These are phyloP conservation scores for Cyberlindnera samutprakarnensis DNA, from an alignment of 805 yeast genomes.

Conservation along the genomic window DNA sequence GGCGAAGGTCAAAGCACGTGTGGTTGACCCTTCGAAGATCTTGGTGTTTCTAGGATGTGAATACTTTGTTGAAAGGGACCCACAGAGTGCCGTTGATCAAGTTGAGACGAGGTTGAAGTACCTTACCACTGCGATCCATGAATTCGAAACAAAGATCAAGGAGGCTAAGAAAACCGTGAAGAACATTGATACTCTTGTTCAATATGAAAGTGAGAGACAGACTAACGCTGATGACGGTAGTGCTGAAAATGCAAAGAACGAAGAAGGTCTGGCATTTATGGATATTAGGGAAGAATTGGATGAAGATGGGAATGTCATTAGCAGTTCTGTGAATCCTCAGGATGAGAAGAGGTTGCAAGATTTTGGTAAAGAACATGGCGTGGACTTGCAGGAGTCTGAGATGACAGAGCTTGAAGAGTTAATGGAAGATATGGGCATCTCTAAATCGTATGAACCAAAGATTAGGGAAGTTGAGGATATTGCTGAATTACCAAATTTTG, in stretches of 20 bases:
- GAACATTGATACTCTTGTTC: constrained; percentile 23
- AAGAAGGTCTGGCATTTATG: constrained; percentile 57
- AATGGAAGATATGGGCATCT: constrained; percentile 20
- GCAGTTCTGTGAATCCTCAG: constrained; percentile 35
- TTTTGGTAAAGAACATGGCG: constrained; percentile 15
- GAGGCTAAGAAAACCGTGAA: constrained; percentile 30
- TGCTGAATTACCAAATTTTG: not conserved
- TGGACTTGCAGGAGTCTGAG: constrained; percentile 4
- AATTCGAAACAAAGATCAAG: constrained; percentile 30
- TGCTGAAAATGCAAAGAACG: constrained; percentile 20
- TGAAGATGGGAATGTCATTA: constrained; percentile 68
- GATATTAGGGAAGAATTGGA: constrained; percentile 82
- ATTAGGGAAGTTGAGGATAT: constrained; percentile 1
- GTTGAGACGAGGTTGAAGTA: constrained; percentile 22
- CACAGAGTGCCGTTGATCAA: constrained; percentile 24
- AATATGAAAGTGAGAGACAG: constrained; percentile 4
- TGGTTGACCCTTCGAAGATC: constrained; percentile 17
- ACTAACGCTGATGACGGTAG: constrained; percentile 1
- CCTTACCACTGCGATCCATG: constrained; percentile 31
- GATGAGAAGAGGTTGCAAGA: constrained; percentile 18
- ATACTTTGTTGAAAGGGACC: constrained; percentile 30
- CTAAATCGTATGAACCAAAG: constrained; percentile 1
- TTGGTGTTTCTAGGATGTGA: constrained; percentile 33
- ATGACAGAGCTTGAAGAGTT: constrained; percentile 25
- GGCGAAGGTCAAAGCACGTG: constrained; percentile 14